Evolutionary conservation across 305 asterid species (phyloP).

Genomic region (Solanum chacoense): DNA sequence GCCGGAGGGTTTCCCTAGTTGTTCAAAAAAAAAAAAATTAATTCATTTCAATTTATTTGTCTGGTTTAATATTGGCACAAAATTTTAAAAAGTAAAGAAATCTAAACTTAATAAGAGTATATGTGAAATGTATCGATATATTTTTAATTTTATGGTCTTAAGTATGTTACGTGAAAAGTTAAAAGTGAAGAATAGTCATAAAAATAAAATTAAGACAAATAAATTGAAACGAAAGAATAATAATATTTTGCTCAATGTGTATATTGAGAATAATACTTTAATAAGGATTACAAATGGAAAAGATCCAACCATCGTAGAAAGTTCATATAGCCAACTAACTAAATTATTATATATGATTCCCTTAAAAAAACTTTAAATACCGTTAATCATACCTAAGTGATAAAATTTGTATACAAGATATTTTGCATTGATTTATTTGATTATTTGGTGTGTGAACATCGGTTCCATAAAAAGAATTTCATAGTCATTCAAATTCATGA

Average conservation of each 20-base stretch:
- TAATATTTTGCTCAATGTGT: background rate
- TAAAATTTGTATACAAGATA: background rate
- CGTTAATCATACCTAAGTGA: background rate
- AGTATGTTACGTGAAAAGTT: background rate
- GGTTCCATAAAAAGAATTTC: background rate
- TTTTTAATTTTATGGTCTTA: too few relatives aligned
- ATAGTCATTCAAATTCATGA: background rate
- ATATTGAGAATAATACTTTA: background rate
- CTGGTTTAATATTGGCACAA: rapidly evolving
- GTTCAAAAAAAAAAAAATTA: background rate
- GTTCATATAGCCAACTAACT: too few relatives aligned
- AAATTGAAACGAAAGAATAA: rapidly evolving
- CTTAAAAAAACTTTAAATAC: background rate
- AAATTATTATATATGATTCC: too few relatives aligned
- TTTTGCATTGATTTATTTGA: background rate
- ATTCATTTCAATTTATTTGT: too few relatives aligned
- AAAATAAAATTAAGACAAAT: too few relatives aligned
- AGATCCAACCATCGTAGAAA: background rate
- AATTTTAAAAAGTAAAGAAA: too few relatives aligned
- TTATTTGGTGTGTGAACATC: background rate
- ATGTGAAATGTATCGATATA: background rate
- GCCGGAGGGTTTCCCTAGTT: background rate
- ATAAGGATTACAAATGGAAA: background rate
- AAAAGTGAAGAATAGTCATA: too few relatives aligned
- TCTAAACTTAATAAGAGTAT: too few relatives aligned